Evolutionary conservation across 257 asterid species (phyloP).

Genomic region (Nemophila menziesii): DNA sequence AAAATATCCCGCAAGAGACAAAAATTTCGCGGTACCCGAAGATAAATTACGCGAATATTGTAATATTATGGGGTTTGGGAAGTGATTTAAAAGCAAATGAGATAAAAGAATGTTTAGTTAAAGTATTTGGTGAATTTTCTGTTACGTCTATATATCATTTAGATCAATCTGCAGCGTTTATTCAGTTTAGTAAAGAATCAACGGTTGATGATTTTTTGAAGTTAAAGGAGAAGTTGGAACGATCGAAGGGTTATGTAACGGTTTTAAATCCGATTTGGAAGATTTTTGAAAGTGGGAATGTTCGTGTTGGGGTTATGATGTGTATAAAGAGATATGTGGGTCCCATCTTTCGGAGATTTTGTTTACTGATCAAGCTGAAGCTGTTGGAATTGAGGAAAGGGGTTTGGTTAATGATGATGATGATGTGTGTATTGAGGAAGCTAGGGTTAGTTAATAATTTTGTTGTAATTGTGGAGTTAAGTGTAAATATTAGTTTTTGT

Average conservation of each 20-base stretch:
- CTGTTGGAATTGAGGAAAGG: conserved; percentile 24
- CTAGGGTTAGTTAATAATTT: too few relatives aligned
- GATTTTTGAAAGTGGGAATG: conserved; percentile 38
- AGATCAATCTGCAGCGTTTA: conserved; percentile 61
- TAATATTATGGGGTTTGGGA: conserved; percentile 64
- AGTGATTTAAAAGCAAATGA: conserved; percentile 33
- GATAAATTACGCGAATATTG: conserved; percentile 35
- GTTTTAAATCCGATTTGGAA: conserved; percentile 65
- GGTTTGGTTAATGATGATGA: too few relatives aligned
- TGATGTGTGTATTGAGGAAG: too few relatives aligned
- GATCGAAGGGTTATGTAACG: conserved; percentile 37
- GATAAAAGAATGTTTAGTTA: conserved; percentile 44
- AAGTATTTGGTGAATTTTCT: conserved; percentile 42
- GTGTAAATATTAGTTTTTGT: too few relatives aligned
- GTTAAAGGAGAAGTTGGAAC: conserved; percentile 40
- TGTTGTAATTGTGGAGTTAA: too few relatives aligned
- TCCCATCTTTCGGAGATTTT: conserved; percentile 45
- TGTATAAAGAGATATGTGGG: conserved; percentile 55
- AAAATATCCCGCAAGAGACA: too few relatives aligned
- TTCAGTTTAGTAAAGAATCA: conserved; percentile 54
- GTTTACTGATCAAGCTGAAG: conserved; percentile 67
- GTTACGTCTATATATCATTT: conserved; percentile 37
- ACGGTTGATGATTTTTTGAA: conserved; percentile 44
- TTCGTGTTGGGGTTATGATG: conserved; percentile 52
- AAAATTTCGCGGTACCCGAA: conserved; percentile 24